Evolutionary conservation across 495 filamentous ascomycete genomes (phyloP).

Genomic region (Gamarada debralockiae): DNA sequence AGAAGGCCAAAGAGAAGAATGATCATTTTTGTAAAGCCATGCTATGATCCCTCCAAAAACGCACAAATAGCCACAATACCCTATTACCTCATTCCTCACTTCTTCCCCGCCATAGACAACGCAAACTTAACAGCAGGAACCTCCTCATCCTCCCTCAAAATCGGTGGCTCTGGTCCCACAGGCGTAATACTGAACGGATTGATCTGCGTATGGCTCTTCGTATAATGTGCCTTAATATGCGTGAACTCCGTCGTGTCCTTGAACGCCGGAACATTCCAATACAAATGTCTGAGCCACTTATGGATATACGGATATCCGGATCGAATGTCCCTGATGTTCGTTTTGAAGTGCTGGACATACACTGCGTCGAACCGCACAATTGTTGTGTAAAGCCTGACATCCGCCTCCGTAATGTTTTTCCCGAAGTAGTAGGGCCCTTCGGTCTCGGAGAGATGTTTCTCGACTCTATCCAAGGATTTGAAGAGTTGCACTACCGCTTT

Average conservation of each 20-base stretch:
- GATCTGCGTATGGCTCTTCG: constrained; percentile 43
- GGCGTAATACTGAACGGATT: constrained; percentile 56
- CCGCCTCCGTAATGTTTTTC: constrained; percentile 67
- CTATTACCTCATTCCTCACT: neutral
- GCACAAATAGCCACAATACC: no score
- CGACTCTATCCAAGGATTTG: constrained; percentile 64
- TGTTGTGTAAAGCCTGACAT: constrained; percentile 75
- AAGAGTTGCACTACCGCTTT: constrained; percentile 65
- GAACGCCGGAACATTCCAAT: constrained; percentile 66
- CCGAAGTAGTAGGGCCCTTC: constrained; percentile 67
- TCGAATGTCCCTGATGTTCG: constrained; percentile 79
- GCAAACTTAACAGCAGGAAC: constrained; percentile 21
- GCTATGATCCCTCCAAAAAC: no score
- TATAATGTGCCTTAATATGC: constrained; percentile 47
- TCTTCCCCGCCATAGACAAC: constrained; percentile 10
- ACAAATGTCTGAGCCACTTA: constrained; percentile 62
- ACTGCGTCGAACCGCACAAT: constrained; percentile 83
- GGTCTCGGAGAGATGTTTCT: constrained; percentile 51
- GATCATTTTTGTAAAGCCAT: no score
- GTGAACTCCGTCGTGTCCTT: constrained; percentile 66
- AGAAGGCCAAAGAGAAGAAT: no score
- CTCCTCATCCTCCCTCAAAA: constrained; percentile 36
- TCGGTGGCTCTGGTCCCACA: constrained; percentile 59
- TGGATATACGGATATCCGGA: constrained; percentile 69
- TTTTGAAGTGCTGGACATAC: constrained; percentile 95